Base-by-base conservation (phyloP, 2,329 filamentous ascomycete genomes). In the Pezicula radicicola region DNA sequence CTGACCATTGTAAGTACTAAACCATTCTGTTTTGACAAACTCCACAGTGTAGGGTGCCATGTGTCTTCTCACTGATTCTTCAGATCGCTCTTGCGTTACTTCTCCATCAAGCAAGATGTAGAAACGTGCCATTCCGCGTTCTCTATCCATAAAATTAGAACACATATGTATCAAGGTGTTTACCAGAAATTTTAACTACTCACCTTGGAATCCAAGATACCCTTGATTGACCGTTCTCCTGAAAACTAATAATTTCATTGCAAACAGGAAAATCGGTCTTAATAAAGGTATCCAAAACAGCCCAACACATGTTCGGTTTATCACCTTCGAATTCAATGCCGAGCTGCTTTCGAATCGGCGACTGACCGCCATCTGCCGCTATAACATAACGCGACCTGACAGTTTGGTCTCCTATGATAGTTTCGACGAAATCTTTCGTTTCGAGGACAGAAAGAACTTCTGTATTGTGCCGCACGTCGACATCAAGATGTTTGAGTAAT, bases 291-390 rank as follows among this genome's bases (percentile, higher is more conserved):
- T 77, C 75, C 2, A 78, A 62, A 3, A 77, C 75, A 0, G 74
- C 70, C 75, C 75, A 77, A 1, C 72, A 62, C 75, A 78, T 77
- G 52, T 76, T 75, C 0, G 75, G 75, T 53, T 77, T 77, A 0
- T 71, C 72, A 1, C 75, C 75, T 0, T 69, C 66, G 51, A 77
- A 77, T 19, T 55, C 61, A 28, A 75, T 73, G 1, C 66, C 65
- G 2, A 76, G 64, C 6, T 18, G 25, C n/a, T 50, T 51, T 33
- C 52, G 27, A 10, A 48, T 48, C 19, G 37, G 21, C 3, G 52
- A 54, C 19, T 51, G 48, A 15, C 41, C 48, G 16, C 52, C 52
- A 46, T 54, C 52, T 13, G 52, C 52, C 13, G 42, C 52, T 10
- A 54, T 47, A 18, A 46, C 44, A 36, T 54, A 54, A 30, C 51